Evolutionary conservation across 257 asterid genomes (phyloP).

Genomic region (Nicotiana benthamiana): DNA sequence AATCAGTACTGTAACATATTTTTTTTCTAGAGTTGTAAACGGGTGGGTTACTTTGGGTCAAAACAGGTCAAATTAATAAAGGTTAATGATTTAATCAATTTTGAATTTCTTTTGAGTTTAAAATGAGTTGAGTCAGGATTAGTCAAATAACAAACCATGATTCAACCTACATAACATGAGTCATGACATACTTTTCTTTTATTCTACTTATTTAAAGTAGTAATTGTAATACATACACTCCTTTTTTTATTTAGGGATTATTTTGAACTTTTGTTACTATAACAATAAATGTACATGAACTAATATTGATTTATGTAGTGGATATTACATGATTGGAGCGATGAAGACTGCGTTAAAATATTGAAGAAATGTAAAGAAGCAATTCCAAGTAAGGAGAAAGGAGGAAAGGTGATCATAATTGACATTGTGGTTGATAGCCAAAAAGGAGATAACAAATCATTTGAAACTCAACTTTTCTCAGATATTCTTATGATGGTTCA

Average conservation of each 20-base stretch:
- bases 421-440: background rate
- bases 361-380: constrained; percentile 18
- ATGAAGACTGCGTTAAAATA: background rate
- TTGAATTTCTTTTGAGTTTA: background rate
- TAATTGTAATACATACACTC: background rate
- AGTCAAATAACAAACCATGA: background rate
- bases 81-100: background rate
- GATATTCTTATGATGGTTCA: constrained; percentile 10
- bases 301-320: background rate
- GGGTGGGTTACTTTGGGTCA: background rate
- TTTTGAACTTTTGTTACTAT: background rate
- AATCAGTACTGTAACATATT: background rate
- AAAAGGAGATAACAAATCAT: background rate
- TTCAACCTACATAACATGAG: background rate
- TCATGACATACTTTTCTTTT: no score
- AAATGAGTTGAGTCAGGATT: background rate
- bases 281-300: no score
- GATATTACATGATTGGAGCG: constrained; percentile 9
- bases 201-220: no score
- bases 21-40: background rate
- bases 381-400: constrained; percentile 8
- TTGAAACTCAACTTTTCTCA: background rate
- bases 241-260: no score
- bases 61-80: background rate
- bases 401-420: constrained; percentile 18